Base-by-base conservation (phyloP, 352 stramenopile genomes). In the Globisporangium alternatum region DNA sequence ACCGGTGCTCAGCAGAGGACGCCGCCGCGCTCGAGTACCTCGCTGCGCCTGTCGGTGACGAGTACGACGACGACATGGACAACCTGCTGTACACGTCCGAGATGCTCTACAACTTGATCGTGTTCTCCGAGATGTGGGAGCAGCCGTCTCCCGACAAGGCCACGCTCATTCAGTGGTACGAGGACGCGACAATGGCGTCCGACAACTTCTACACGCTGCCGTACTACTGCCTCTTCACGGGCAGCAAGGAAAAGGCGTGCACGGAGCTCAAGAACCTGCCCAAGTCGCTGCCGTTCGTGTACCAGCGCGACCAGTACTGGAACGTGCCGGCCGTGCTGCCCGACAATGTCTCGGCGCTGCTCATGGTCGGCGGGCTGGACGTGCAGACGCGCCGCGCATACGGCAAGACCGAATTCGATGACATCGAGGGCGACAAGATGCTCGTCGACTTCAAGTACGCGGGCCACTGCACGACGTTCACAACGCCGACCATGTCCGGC, bases 101-200 rank as follows among this genome's bases (percentile, higher is more conserved):
- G 56, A 86, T 89, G 78, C 72, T 91, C 22, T 91, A 91, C 64
- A 83, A 89, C 37, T 58, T 91, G n/a, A 82, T 91, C 57, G 82
- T 91, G 45, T 91, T 90, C 62, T 90, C 80, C 1, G 82, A 91
- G 55, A 88, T 90, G 80, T 89, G 81, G 83, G 75, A 86, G 60
- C 66, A 64, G 31, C 81, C 81, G 31, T 84, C 76, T 17, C 83
- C 81, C 0, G 64, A 80, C 58, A 83, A 85, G 51, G 71, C 62
- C 19, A 84, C 80, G 51, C 66, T 91, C 19, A 49, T 89, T 17
- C 47, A 65, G 5, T 88, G 74, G 76, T 91, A 88, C 63, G 81
- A 89, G 57, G 68, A 77, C 60, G 69, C 74, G 0, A 71, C 82
- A 9, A 85, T 90, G 67, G 83, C 76, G 30, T 88, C 80, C 17